Evolutionary conservation across 768 basidiomycete species (phyloP), one percentile per base, ranked within the genome.

Genomic region (Candolleomyces aberdarensis): DNA sequence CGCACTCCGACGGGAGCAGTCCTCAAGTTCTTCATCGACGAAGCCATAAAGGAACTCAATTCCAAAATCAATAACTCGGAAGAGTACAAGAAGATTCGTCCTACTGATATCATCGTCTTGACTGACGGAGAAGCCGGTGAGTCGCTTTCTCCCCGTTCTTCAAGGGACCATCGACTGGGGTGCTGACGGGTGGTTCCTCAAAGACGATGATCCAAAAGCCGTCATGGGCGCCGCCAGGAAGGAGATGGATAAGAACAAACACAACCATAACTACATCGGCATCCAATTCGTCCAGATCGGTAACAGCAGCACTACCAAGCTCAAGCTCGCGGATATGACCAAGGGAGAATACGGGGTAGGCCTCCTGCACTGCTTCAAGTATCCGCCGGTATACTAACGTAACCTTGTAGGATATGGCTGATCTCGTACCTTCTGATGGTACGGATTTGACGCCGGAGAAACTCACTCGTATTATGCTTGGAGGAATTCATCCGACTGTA

Each of bases 211-310:
- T 43, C 62, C 65, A 3, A 62, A 55, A 19, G 53, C 58, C 2
- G 54, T 55, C 9, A 64, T 74, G n/a, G 63, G 59, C n/a, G 62
- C 53, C 14, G 70, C 72, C 2, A 71, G 67, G 6, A 56, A 63
- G 17, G 64, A 64, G 3, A 64, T 72, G 63, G 67, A 62, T 31
- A 54, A 50, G 20, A 59, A 57, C 1, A 70, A 65, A 41, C 73
- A 75, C 51, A 73, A 75, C 62, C 73, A 70, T 13, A 75, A 75
- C 50, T 67, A 67, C 39, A 66, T 74, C 36, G 71, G 70, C 13
- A 67, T 75, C 14, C 72, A 75, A 52, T 69, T 75, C 50, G 71
- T 74, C 4, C 74, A 75, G 55, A 72, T 75, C n/a, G 74, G 71
- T 36, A 63, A 72, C 46, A 70, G 71, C 41, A 26, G 49, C 7